Conservation (phyloP, 208 protist genomes). For the Trypanosoma caninum region DNA sequence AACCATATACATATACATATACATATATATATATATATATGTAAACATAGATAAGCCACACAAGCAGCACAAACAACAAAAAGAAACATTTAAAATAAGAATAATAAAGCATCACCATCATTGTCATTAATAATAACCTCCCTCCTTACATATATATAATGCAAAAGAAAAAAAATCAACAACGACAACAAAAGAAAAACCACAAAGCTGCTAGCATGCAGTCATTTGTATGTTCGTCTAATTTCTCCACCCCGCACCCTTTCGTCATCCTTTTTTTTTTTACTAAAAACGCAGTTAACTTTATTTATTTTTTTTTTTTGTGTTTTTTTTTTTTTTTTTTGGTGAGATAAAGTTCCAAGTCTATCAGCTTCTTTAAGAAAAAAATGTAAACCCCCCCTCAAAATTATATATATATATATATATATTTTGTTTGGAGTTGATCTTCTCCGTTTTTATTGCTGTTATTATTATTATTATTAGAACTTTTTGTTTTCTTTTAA, state of each 20-base stretch:
- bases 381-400: too few species aligned
- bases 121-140: too few species aligned
- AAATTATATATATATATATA: too few species aligned
- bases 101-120: too few species aligned
- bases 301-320: not conserved
- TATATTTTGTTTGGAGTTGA: too few species aligned
- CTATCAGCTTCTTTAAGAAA: too few species aligned
- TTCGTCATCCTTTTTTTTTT: not conserved
- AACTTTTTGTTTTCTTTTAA: not conserved
- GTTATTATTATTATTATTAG: not conserved
- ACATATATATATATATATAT: not conserved
- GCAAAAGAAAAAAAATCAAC: constrained; percentile 8
- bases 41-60: not conserved
- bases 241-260: not conserved
- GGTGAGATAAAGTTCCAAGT: too few species aligned
- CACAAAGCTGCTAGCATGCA: too few species aligned
- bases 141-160: too few species aligned
- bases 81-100: too few species aligned
- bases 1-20: not conserved
- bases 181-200: too few species aligned
- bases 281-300: not conserved
- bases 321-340: not conserved
- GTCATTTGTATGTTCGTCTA: not conserved
- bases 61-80: too few species aligned
- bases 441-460: not conserved